Percentiles rank a stretch among this genome's conserved stretches.
Conservation (phyloP, 345 rosid species). For the Eucalyptus cloeziana region DNA sequence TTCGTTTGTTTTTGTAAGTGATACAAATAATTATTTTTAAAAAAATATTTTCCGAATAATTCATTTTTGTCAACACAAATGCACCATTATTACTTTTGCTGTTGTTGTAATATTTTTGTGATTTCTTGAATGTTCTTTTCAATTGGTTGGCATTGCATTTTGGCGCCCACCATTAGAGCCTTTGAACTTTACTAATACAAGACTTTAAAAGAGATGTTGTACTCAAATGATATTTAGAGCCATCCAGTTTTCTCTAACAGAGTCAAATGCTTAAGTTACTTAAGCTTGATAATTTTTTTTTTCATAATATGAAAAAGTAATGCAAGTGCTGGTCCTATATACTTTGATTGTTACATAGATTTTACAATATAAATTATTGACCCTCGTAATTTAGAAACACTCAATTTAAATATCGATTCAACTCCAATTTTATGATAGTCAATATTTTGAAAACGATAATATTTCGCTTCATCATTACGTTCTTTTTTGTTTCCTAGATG, state of each 20-base stretch:
- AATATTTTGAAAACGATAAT: neutral
- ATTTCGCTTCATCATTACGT: neutral
- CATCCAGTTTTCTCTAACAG: neutral
- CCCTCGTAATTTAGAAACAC: neutral
- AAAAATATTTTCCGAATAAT: neutral
- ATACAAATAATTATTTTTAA: rapidly evolving
- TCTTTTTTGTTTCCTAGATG: neutral
- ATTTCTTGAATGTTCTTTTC: neutral
- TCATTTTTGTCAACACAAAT: neutral
- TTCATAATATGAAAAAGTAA: neutral
- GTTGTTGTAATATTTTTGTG: neutral
- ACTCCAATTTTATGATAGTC: neutral
- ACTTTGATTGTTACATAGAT: neutral
- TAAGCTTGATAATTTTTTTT: neutral
- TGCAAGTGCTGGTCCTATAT: neutral
- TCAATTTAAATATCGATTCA: neutral
- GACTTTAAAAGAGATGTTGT: neutral
- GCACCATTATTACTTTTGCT: neutral
- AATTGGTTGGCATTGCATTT: neutral
- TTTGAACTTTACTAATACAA: neutral
- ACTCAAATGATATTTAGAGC: neutral
- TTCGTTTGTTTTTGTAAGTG: rapidly evolving
- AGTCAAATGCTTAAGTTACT: neutral
- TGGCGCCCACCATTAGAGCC: neutral
- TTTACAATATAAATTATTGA: neutral